A percentile compares a stretch with the other conserved stretches of the same genome.
Conservation (phyloP, 2,329 filamentous ascomycete genomes). For the Paecilomyces sp. region DNA sequence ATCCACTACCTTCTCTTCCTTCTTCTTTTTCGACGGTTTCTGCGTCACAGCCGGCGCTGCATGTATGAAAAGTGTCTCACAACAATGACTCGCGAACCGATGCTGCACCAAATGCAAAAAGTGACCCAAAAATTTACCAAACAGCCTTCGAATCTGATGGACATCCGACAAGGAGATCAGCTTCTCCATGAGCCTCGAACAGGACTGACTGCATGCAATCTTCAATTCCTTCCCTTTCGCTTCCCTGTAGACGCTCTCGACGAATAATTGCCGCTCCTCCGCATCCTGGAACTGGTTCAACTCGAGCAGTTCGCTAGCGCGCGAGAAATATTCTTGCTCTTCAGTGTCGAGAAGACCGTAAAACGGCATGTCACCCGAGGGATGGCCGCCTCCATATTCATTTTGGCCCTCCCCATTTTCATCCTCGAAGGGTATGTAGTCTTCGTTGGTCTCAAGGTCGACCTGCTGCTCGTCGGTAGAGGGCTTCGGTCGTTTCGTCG, state of each 20-base stretch:
- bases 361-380: conserved; percentile 62
- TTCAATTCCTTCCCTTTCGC: conserved; percentile 91
- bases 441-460: conserved; percentile 1
- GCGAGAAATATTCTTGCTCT: conserved; percentile 93
- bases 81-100: conserved; percentile 95
- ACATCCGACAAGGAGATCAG: conserved; percentile 75
- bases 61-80: conserved; percentile 82
- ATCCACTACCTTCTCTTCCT: conserved; percentile 24
- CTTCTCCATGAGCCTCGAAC: conserved; percentile 86
- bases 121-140: conserved; percentile 76
- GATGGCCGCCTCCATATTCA: conserved; percentile 12
- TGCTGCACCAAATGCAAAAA: conserved; percentile 88
- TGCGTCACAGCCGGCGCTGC: conserved; percentile 71
- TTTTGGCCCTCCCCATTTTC: conserved; percentile 14
- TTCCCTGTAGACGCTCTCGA: conserved; percentile 79
- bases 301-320: conserved; percentile 83
- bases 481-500: conserved; percentile 34
- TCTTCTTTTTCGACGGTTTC: conserved; percentile 53
- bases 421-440: conserved; percentile 32
- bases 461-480: conserved; percentile 9
- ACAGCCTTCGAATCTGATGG: conserved; percentile 76
- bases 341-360: conserved; percentile 89
- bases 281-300: conserved; percentile 74
- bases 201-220: conserved; percentile 90
- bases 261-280: conserved; percentile 64